Evolutionary conservation across 2,329 filamentous ascomycete genomes (phyloP), one percentile per base, ranked within the genome.

Genomic region (Fusarium sp.): DNA sequence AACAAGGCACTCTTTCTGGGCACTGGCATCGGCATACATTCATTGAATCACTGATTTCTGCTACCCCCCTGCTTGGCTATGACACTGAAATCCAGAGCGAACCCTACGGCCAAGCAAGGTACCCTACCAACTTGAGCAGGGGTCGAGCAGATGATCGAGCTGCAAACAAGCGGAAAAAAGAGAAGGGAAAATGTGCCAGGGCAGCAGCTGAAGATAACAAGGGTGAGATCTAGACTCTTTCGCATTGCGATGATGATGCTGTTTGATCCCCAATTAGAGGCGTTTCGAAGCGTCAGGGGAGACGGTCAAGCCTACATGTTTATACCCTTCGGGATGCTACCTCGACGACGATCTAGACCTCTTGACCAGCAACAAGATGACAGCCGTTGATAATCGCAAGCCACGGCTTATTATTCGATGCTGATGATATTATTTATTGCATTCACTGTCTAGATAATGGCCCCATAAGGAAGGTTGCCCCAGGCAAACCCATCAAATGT

Each of bases 391-490:
- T 41, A 39, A 58, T 72, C 50, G 26, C 48, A 47, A 73, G 69
- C 69, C 69, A 69, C 56, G 59, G 20, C 45, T 61, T 51, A n/a
- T 8, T 41, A 58, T 50, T 45, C 14, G 42, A n/a, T 54, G 17
- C 28, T 66, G 34, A 34, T 61, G 39, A 28, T 45, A 34, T 58
- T 50, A 20, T 45, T 42, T 22, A 48, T 61, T 61, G 38, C 34
- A 58, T 74, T 64, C 42, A 42, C 44, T 48, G 44, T 71, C 36
- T 48, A 24, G 22, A 52, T 17, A 50, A 50, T 74, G 36, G 57
- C 61, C 58, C 32, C 57, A 51, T 66, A 63, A 70, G 55, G 64
- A 48, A 72, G 72, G 72, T 73, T 75, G 72, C 51, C 72, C 67
- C 52, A 55, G 71, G 34, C 38, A 74, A 68, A n/a, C 52, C 57